Evolutionary conservation across 768 basidiomycete species (phyloP).

Genomic region (Stropharia rugosoannulata): DNA sequence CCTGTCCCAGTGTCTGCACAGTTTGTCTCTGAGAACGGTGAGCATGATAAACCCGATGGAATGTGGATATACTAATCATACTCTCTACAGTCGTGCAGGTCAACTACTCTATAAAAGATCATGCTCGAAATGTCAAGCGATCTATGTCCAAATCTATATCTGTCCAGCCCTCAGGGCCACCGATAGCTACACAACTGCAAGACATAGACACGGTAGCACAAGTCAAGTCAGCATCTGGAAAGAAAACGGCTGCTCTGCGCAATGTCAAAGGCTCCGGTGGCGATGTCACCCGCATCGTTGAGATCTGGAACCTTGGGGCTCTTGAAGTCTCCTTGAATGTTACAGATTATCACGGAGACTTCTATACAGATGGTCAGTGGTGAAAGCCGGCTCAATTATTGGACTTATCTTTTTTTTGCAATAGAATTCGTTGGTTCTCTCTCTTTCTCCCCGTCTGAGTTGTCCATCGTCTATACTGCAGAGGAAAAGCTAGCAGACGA

Average conservation of each 20-base stretch:
- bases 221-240: constrained; percentile 40
- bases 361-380: constrained; percentile 58
- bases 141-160: constrained; percentile 36
- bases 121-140: constrained; percentile 47
- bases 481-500: constrained; percentile 43
- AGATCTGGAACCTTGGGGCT: constrained; percentile 51
- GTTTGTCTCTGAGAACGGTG: constrained; percentile 15
- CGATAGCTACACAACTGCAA: constrained; percentile 25
- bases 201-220: constrained; percentile 42
- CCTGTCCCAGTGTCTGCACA: constrained; percentile 28
- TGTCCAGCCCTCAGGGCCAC: constrained; percentile 24
- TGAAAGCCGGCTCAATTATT: neutral
- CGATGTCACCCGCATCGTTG: constrained; percentile 50
- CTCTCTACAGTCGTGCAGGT: constrained; percentile 31
- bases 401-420: neutral
- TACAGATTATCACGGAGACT: constrained; percentile 54
- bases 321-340: constrained; percentile 54
- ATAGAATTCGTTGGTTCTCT: constrained; percentile 52
- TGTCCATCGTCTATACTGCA: constrained; percentile 57
- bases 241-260: constrained; percentile 45
- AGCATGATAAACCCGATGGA: neutral
- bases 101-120: constrained; percentile 48
- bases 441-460: constrained; percentile 53
- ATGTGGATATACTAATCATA: neutral
- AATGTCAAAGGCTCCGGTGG: constrained; percentile 28